Evolutionary conservation across 2,329 filamentous ascomycete genomes (phyloP).

Genomic region (Phialophora macrospora): DNA sequence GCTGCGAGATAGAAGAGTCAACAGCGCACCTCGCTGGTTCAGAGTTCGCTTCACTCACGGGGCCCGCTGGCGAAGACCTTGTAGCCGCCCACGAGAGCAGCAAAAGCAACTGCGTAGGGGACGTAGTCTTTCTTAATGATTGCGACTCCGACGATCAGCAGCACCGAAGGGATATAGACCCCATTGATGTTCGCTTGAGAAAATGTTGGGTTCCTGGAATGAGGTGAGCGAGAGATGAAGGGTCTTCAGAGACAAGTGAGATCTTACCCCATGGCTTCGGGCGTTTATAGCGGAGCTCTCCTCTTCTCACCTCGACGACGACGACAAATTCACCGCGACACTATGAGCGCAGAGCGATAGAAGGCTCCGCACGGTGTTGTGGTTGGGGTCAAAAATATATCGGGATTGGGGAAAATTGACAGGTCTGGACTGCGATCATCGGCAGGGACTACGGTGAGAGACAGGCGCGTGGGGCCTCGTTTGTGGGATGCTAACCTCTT

Average conservation of each 20-base stretch:
- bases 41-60: neutral
- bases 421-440: slow-evolving; percentile 7
- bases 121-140: slow-evolving; percentile 81
- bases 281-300: slow-evolving; percentile 2
- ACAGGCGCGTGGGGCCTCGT: slow-evolving; percentile 18
- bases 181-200: slow-evolving; percentile 69
- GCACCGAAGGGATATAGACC: slow-evolving; percentile 80
- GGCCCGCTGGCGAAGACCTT: slow-evolving; percentile 74
- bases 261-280: slow-evolving; percentile 23
- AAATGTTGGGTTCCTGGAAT: slow-evolving; percentile 31
- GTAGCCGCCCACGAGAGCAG: slow-evolving; percentile 68
- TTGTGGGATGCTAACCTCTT: slow-evolving; percentile 4
- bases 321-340: slow-evolving; percentile 3
- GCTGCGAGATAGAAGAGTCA: slow-evolving; percentile 29
- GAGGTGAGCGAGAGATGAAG: slow-evolving; percentile 11
- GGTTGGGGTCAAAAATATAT: slow-evolving; percentile 24
- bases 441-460: slow-evolving; percentile 11
- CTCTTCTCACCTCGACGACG: slow-evolving; percentile 1
- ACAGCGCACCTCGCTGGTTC: neutral
- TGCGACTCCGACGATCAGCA: slow-evolving; percentile 75
- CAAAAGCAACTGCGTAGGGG: slow-evolving; percentile 70
- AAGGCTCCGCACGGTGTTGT: slow-evolving; percentile 6
- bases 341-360: neutral
- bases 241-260: neutral
- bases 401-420: slow-evolving; percentile 21